Evolutionary conservation across 2,329 filamentous ascomycete species (phyloP).

Genomic region (Cladophialophora psammophila): DNA sequence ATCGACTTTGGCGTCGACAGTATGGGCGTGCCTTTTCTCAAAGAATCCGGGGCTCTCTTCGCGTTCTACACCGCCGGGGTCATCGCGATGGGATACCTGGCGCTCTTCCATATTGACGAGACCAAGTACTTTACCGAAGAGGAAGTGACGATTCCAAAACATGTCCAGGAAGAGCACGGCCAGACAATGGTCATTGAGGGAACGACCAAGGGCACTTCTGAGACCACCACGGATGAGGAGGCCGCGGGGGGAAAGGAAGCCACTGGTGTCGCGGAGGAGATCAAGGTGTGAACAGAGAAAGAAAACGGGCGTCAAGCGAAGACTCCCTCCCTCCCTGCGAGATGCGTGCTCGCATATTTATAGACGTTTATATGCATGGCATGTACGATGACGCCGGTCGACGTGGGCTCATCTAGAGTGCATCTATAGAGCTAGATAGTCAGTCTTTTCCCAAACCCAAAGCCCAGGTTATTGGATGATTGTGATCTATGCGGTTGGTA

Average conservation of each 20-base stretch:
- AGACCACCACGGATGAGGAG: neutral
- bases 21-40: conserved; percentile 15
- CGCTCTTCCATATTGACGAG: conserved; percentile 14
- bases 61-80: conserved; percentile 14
- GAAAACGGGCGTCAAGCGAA: neutral
- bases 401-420: too few relatives aligned
- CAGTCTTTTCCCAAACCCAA: too few relatives aligned
- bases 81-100: conserved; percentile 17
- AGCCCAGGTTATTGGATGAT: too few relatives aligned
- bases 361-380: too few relatives aligned
- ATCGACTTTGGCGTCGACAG: conserved; percentile 23
- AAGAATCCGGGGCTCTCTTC: conserved; percentile 17
- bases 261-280: neutral
- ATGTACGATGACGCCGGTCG: too few relatives aligned
- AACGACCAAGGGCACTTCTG: neutral
- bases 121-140: conserved; percentile 25
- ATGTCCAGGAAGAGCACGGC: conserved; percentile 16
- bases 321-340: too few relatives aligned
- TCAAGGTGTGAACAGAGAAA: neutral
- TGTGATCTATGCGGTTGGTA: too few relatives aligned
- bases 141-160: conserved; percentile 23
- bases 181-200: conserved; percentile 1
- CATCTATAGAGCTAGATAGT: too few relatives aligned
- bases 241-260: neutral
- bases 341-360: neutral